Evolutionary conservation across 2,329 filamentous ascomycete species (phyloP), one percentile per base, ranked within the genome.

Genomic region (Sporothrix luriei): DNA sequence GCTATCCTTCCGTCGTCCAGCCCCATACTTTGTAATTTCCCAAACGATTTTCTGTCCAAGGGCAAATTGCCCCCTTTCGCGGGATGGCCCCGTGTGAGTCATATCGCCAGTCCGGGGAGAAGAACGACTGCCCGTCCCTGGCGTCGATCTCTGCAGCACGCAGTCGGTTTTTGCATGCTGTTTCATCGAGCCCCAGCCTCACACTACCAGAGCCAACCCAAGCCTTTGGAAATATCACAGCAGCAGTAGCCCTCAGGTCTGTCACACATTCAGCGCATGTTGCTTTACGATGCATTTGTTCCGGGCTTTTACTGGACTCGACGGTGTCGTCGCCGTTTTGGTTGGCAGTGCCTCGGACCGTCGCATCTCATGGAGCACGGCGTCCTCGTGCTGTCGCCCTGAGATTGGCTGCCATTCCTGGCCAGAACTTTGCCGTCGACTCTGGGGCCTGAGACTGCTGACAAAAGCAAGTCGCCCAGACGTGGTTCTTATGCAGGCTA

Each of bases 1-100:
- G n/a, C 33, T 9, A 33, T 26, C 51, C n/a, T n/a, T n/a, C n/a
- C n/a, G n/a, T n/a, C n/a, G n/a, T n/a, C n/a, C n/a, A n/a, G n/a
- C n/a, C n/a, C n/a, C n/a, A 11, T 21, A 43, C 49, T 55, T 55
- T 38, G 29, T 29, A 66, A 66, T 66, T 21, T 67, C 51, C 49
- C 21, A 48, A 4, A 3, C 5, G 51, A 24, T n/a, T 38, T 57
- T 33, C 51, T 68, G 51, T 33, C 66, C 38, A 14, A 62, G 38
- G 48, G 64, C 33, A 66, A 54, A 66, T 54, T 66, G 43, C 61
- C 24, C 40, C 13, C 9, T 16, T 10, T 40, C 43, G 24, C 61
- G n/a, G 43, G 9, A n/a, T 66, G 57, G 57, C 38, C 49, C 49
- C 66, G 67, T 69, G 68, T 69, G 57, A 64, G 59, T 69, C 68